These are phyloP conservation scores for Populus hybrid DNA, from an alignment of 441 rosid genomes.

Conservation along the genomic window DNA sequence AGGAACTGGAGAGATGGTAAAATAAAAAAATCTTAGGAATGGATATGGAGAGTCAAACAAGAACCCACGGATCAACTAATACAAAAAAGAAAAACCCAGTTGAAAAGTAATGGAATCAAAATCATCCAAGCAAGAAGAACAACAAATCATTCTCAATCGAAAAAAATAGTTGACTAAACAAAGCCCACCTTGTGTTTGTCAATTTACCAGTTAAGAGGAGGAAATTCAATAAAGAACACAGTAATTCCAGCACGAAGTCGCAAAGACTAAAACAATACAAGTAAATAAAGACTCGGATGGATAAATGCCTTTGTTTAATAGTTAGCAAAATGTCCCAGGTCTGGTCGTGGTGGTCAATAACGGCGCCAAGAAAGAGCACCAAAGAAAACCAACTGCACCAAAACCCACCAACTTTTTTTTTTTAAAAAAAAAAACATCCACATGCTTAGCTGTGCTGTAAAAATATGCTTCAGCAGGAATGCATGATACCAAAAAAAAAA, in stretches of 20 bases:
- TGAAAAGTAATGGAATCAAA: neutral
- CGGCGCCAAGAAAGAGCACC: too few species aligned
- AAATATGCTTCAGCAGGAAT: too few species aligned
- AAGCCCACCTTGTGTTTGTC: neutral
- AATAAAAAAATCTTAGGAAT: neutral
- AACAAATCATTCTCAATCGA: neutral
- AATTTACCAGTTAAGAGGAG: neutral
- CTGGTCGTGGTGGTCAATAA: too few species aligned
- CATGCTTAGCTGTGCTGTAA: too few species aligned
- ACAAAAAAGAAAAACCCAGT: neutral
- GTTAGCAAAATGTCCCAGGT: neutral
- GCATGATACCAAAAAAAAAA: too few species aligned
- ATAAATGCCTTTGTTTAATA: neutral
- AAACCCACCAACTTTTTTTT: too few species aligned
- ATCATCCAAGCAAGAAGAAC: neutral
- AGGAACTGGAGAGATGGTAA: neutral
- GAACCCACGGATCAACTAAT: neutral
- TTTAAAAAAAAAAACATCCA: too few species aligned
- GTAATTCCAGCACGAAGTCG: neutral
- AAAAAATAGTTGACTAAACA: neutral
- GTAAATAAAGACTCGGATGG: neutral
- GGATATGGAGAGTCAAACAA: neutral
- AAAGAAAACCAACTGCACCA: too few species aligned
- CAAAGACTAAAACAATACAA: neutral
- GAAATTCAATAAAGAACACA: neutral